A percentile compares a stretch with the other conserved stretches of the same genome.
phyloP scores from a whole-genome alignment of 169 alveolate genomes.

The Blepharisma undulans region DNA sequence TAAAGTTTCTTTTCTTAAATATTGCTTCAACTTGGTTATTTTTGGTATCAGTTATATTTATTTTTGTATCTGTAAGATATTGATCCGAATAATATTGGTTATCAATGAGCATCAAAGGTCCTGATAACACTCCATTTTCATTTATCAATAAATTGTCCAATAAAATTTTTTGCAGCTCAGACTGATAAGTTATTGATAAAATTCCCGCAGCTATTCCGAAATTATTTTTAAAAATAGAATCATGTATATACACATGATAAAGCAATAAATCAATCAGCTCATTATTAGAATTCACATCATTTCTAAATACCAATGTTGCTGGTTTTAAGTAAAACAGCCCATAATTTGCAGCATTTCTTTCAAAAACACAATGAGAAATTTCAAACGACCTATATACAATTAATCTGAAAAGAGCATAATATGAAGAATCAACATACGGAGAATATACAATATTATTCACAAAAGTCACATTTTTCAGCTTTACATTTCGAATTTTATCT shows the following conservation, averaged over 20 bases:
- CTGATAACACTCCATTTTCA: not conserved
- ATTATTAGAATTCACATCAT: not conserved
- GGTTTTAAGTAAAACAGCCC: not conserved
- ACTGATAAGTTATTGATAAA: not conserved
- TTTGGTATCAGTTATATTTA: not conserved
- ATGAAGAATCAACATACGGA: not conserved
- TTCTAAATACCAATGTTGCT: not conserved
- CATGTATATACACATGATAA: not conserved
- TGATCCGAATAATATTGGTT: not conserved
- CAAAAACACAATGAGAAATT: not conserved
- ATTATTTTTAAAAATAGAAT: not conserved
- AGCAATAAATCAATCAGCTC: not conserved
- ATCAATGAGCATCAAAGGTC: not conserved
- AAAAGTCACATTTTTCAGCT: not conserved
- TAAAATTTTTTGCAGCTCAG: not conserved
- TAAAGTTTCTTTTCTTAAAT: not conserved
- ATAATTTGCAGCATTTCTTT: not conserved
- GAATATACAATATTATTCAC: not conserved
- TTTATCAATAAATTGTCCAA: too few species aligned
- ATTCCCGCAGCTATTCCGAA: not conserved
- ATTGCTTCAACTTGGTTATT: not conserved
- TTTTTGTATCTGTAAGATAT: not conserved
- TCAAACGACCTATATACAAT: not conserved
- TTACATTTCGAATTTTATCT: not conserved
- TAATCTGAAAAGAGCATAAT: not conserved